These are phyloP conservation scores for Ascodesmis nigricans DNA, from an alignment of 495 filamentous ascomycete genomes.

Conservation along the genomic window DNA sequence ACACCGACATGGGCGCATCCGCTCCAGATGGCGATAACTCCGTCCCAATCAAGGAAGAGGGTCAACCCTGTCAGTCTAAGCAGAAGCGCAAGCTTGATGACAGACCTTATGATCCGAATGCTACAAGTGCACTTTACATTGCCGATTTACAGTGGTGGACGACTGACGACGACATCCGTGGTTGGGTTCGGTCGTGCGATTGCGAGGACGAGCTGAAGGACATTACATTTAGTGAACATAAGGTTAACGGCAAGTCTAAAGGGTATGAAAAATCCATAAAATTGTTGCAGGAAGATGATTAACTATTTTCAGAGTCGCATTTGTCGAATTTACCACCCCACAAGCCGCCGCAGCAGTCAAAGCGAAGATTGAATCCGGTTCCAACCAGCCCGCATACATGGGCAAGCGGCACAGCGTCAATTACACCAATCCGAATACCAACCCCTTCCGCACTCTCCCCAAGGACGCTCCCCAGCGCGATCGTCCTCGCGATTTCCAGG, in stretches of 20 bases:
- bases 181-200: slow-evolving; percentile 54
- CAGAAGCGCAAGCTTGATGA: slow-evolving; percentile 39
- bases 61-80: slow-evolving; percentile 26
- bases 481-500: slow-evolving; percentile 34
- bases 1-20: slow-evolving; percentile 24
- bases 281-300: neutral
- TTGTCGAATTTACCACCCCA: slow-evolving; percentile 52
- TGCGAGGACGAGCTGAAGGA: slow-evolving; percentile 75
- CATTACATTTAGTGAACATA: slow-evolving; percentile 91
- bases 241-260: slow-evolving; percentile 96
- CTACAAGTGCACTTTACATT: slow-evolving; percentile 61
- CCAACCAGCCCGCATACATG: slow-evolving; percentile 27
- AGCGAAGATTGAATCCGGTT: slow-evolving; percentile 48
- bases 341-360: slow-evolving; percentile 76
- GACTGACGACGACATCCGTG: slow-evolving; percentile 83
- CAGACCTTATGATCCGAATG: slow-evolving; percentile 50
- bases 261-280: slow-evolving; percentile 37
- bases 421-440: slow-evolving; percentile 53
- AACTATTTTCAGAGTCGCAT: slow-evolving; percentile 50
- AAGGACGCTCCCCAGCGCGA: slow-evolving; percentile 67
- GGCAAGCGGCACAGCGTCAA: slow-evolving; percentile 47
- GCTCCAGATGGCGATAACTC: slow-evolving; percentile 26
- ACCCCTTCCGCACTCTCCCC: slow-evolving; percentile 78
- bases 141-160: slow-evolving; percentile 92
- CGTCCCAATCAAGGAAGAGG: slow-evolving; percentile 28